phyloP scores from a whole-genome alignment of 768 basidiomycete species.

The Coprinellus aureogranulatus region DNA sequence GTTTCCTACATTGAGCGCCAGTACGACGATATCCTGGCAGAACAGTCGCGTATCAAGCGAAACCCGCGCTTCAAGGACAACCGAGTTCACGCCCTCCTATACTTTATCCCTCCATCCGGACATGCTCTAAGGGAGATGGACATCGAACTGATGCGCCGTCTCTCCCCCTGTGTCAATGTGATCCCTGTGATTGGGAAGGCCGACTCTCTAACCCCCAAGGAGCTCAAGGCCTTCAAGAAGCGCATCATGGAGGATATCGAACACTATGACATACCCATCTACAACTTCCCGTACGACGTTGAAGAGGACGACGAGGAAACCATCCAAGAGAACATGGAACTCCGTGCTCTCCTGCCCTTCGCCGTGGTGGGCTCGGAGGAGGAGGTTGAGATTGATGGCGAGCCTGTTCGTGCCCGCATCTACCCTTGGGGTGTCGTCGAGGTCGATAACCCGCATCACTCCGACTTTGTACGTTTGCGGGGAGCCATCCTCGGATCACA shows the following conservation, averaged over 20 bases:
- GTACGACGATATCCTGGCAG: slow-evolving; percentile 88
- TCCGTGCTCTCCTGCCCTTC: slow-evolving; percentile 82
- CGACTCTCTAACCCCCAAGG: slow-evolving; percentile 79
- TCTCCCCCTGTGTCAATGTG: slow-evolving; percentile 89
- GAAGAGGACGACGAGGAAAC: slow-evolving; percentile 95
- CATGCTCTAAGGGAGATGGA: slow-evolving; percentile 91
- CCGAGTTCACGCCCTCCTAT: slow-evolving; percentile 81
- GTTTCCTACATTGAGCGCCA: slow-evolving; percentile 84
- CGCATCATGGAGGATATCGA: slow-evolving; percentile 92
- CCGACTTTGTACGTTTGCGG: slow-evolving; percentile 77
- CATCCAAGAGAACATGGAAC: slow-evolving; percentile 83
- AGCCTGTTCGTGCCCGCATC: slow-evolving; percentile 73
- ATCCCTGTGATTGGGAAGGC: slow-evolving; percentile 90
- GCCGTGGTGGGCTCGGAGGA: slow-evolving; percentile 88
- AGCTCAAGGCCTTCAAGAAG: slow-evolving; percentile 83
- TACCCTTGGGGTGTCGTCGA: slow-evolving; percentile 94
- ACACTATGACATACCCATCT: slow-evolving; percentile 84
- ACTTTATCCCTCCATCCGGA: slow-evolving; percentile 88
- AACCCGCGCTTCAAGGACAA: slow-evolving; percentile 91
- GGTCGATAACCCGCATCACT: slow-evolving; percentile 89
- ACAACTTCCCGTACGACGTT: slow-evolving; percentile 92
- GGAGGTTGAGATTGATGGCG: slow-evolving; percentile 77
- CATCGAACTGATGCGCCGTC: slow-evolving; percentile 86
- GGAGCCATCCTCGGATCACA: slow-evolving; percentile 80
- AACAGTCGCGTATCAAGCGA: slow-evolving; percentile 88